phyloP scores from a whole-genome alignment of 1,284 basidiomycete genomes.

The Cronartium ribicola region DNA sequence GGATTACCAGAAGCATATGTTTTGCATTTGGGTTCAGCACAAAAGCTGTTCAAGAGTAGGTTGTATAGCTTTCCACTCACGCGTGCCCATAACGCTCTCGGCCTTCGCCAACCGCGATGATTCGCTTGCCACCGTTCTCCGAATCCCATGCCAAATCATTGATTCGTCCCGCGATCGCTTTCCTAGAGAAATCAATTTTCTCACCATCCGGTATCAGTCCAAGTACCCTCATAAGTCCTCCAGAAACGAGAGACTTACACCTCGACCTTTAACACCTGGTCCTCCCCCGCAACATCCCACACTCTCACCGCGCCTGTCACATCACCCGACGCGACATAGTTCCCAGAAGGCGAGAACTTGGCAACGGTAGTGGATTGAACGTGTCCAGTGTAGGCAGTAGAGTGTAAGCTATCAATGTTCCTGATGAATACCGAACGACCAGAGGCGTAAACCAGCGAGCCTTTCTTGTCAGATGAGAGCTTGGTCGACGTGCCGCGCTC shows the following conservation, averaged over 20 bases:
- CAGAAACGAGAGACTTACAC: conserved; percentile 51
- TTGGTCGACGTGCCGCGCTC: conserved; percentile 37
- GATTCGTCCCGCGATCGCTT: conserved; percentile 73
- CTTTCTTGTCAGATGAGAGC: conserved; percentile 25
- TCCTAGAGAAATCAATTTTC: conserved; percentile 48
- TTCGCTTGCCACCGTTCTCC: conserved; percentile 74
- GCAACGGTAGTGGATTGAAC: conserved; percentile 80
- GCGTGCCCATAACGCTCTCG: conserved; percentile 65
- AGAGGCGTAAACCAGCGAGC: conserved; percentile 20
- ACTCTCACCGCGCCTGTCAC: conserved; percentile 71
- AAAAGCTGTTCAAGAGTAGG: neutral
- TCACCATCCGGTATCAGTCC: conserved; percentile 39
- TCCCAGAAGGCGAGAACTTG: conserved; percentile 86
- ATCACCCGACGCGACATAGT: conserved; percentile 89
- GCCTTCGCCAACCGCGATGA: conserved; percentile 94
- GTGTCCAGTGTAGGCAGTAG: conserved; percentile 70
- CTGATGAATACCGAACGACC: conserved; percentile 34
- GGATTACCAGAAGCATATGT: conserved; percentile 67
- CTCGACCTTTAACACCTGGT: conserved; percentile 78
- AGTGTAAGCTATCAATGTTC: conserved; percentile 50
- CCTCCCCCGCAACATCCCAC: conserved; percentile 88
- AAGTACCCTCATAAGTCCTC: neutral
- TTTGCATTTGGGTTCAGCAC: neutral
- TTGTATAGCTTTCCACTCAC: conserved; percentile 4
- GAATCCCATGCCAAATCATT: conserved; percentile 96